A percentile compares a stretch with the other conserved stretches of the same genome.
Conservation (phyloP, 345 rosid species). For the Trapa incisa region DNA sequence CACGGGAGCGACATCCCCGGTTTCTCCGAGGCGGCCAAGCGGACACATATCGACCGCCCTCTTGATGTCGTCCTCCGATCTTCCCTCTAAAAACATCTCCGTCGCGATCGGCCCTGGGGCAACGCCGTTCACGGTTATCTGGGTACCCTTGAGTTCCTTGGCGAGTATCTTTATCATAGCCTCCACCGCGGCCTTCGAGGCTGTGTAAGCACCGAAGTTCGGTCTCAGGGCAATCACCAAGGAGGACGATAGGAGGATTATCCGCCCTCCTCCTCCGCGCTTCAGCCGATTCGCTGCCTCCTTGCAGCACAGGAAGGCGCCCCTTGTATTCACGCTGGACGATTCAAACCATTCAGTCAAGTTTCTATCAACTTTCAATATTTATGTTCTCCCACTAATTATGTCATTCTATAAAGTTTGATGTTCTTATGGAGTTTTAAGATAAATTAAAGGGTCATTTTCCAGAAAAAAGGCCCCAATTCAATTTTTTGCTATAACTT, state of each 20-base stretch:
- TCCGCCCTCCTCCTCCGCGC: conserved; percentile 14
- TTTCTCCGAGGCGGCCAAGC: conserved; percentile 7
- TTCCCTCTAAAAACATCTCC: conserved; percentile 10
- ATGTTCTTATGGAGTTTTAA: no score
- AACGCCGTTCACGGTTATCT: conserved; percentile 9
- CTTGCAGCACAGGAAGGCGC: conserved; percentile 14
- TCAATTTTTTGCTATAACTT: no score
- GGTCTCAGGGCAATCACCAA: conserved; percentile 6
- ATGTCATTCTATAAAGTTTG: no score
- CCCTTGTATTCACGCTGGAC: conserved; percentile 4
- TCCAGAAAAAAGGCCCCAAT: no score
- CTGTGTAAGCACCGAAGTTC: conserved; percentile 2
- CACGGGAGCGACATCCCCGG: conserved; percentile 10
- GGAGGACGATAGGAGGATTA: conserved; percentile 8
- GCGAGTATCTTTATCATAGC: conserved; percentile 13
- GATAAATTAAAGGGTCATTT: no score
- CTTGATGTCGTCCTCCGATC: conserved; percentile 9
- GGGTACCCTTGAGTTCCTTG: conserved; percentile 17
- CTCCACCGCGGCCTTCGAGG: conserved; percentile 13
- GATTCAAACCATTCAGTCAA: background rate
- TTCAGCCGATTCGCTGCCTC: conserved; percentile 11
- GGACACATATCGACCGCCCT: conserved; percentile 2
- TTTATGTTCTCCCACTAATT: no score
- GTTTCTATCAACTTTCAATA: no score
- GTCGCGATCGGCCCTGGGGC: conserved; percentile 9